Percentiles rank a stretch among this genome's conserved stretches.
Evolutionary conservation across 176 grass and related monocot species (phyloP).

Genomic region (Lolium multiflorum): DNA sequence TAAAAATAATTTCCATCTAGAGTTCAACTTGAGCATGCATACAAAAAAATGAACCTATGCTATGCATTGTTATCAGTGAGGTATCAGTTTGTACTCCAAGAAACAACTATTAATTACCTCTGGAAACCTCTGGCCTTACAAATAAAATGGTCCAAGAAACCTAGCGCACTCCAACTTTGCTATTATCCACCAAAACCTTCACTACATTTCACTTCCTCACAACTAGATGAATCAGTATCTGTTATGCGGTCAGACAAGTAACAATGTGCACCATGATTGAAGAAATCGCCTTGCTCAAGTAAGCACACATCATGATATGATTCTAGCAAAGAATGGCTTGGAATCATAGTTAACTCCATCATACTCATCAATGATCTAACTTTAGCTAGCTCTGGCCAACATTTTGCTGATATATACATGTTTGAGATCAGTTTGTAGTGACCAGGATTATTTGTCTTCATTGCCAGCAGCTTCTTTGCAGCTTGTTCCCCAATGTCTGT

Average conservation of each 20-base stretch:
- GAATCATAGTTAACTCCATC: slow-evolving; percentile 61
- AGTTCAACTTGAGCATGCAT: slow-evolving; percentile 14
- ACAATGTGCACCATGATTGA: not conserved
- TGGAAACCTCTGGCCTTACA: slow-evolving; percentile 17
- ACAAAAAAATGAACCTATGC: not conserved
- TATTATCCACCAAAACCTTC: slow-evolving; percentile 54
- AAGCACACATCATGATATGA: slow-evolving; percentile 34
- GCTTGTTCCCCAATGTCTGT: slow-evolving; percentile 56
- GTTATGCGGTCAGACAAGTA: slow-evolving; percentile 27
- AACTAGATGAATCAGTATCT: slow-evolving; percentile 54
- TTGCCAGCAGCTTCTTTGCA: slow-evolving; percentile 66
- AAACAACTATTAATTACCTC: slow-evolving; percentile 30
- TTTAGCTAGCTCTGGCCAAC: slow-evolving; percentile 69
- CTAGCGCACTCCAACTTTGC: not conserved
- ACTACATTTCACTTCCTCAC: slow-evolving; percentile 54
- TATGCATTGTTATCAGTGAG: not conserved
- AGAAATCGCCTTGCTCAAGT: slow-evolving; percentile 30
- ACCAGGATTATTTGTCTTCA: slow-evolving; percentile 57
- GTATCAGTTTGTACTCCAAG: slow-evolving; percentile 14
- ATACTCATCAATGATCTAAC: slow-evolving; percentile 59
- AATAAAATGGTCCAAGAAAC: slow-evolving; percentile 13
- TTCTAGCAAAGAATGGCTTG: slow-evolving; percentile 53
- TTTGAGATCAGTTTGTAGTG: slow-evolving; percentile 71
- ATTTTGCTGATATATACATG: slow-evolving; percentile 63
- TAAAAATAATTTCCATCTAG: slow-evolving; percentile 8